Conservation (phyloP, 495 filamentous ascomycete species). For the Aspergillus ostianus region DNA sequence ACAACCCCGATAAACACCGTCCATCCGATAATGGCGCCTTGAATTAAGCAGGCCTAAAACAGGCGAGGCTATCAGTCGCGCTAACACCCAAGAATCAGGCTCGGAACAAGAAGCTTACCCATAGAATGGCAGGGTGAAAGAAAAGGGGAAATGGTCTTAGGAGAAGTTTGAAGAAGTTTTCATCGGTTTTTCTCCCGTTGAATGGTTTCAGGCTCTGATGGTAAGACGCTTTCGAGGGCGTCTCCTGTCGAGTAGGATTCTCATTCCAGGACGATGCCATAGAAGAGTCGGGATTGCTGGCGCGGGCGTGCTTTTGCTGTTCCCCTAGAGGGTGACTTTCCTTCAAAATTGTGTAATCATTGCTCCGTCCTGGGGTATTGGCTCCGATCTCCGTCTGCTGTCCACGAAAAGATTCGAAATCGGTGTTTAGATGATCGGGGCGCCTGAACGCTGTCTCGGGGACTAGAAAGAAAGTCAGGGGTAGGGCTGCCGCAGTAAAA, state of each 20-base stretch:
- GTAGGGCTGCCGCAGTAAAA: constrained; percentile 60
- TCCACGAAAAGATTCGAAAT: constrained; percentile 37
- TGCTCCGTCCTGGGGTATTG: constrained; percentile 14
- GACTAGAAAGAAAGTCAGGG: constrained; percentile 70
- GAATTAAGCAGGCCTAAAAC: constrained; percentile 70
- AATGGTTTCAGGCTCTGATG: constrained; percentile 63
- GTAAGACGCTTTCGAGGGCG: constrained; percentile 50
- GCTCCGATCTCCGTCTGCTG: constrained; percentile 6
- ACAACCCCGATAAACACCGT: constrained; percentile 91
- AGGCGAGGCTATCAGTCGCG: not conserved
- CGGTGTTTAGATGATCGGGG: constrained; percentile 60
- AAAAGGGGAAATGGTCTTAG: constrained; percentile 64
- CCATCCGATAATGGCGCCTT: constrained; percentile 92
- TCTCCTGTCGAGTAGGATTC: constrained; percentile 1
- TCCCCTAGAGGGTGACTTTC: not conserved
- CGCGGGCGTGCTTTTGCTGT: constrained; percentile 5
- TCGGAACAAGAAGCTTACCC: constrained; percentile 42
- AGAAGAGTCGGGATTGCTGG: not conserved
- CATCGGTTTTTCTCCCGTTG: constrained; percentile 75
- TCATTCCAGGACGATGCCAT: constrained; percentile 1
- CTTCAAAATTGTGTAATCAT: constrained; percentile 19
- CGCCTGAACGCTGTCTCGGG: constrained; percentile 83
- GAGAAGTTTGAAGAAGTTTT: constrained; percentile 58
- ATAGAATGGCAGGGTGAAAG: constrained; percentile 81
- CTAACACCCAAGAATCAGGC: no score